Percentiles rank a stretch among this genome's conserved stretches.
Evolutionary conservation across 768 basidiomycete species (phyloP).

Genomic region (Tulasnella sp.): DNA sequence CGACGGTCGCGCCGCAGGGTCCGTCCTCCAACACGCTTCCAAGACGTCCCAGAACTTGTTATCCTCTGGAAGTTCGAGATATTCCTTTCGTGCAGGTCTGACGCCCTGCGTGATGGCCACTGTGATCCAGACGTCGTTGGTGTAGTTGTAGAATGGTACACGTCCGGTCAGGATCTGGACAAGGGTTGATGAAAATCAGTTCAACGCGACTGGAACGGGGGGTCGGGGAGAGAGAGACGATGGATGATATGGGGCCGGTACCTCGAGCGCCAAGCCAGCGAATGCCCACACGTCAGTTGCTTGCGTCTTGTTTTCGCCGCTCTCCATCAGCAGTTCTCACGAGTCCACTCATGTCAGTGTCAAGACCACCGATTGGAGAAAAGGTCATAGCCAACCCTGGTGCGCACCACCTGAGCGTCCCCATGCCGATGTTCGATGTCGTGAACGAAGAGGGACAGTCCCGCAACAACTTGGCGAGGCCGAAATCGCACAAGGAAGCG

Average conservation of each 20-base stretch:
- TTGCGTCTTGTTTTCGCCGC: neutral
- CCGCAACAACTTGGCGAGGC: conserved; percentile 1
- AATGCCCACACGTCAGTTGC: conserved; percentile 15
- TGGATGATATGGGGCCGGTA: too few species aligned
- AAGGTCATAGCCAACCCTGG: conserved; percentile 1
- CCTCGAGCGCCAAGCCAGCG: conserved; percentile 4
- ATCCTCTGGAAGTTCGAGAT: conserved; percentile 3
- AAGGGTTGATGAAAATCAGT: too few species aligned
- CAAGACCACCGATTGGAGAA: too few species aligned
- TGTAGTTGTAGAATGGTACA: conserved; percentile 7
- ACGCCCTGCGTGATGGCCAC: neutral
- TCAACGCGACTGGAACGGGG: too few species aligned
- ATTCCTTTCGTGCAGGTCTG: conserved; percentile 10
- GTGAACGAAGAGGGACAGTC: neutral
- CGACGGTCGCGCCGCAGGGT: conserved; percentile 4
- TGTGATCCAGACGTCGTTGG: conserved; percentile 7
- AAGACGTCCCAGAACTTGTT: conserved; percentile 13
- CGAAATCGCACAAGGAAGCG: conserved; percentile 10
- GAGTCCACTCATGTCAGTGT: neutral
- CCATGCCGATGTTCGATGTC: neutral
- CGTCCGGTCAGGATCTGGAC: conserved; percentile 11
- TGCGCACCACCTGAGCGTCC: conserved; percentile 13
- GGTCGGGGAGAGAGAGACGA: neutral
- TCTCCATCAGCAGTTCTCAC: neutral
- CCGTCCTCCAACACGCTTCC: conserved; percentile 11